Conservation (phyloP, 106 monocot genomes). For the Agapanthus africanus region DNA sequence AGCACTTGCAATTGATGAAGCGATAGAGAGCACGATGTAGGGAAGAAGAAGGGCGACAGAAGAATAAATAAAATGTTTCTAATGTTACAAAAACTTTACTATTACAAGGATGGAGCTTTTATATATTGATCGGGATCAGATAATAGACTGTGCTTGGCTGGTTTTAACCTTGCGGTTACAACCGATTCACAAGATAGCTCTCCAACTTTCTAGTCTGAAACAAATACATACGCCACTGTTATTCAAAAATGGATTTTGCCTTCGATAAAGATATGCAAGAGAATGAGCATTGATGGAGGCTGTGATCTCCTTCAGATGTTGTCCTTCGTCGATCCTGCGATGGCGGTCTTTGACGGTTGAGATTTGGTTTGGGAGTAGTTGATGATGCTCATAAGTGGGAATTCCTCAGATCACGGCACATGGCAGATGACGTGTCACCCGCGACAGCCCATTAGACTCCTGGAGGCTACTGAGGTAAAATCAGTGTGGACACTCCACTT, state of each 20-base stretch:
- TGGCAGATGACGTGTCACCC: too few relatives aligned
- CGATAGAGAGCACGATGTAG: background rate
- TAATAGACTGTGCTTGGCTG: slow-evolving; percentile 33
- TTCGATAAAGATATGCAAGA: background rate
- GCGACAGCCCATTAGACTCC: too few relatives aligned
- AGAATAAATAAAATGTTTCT: background rate
- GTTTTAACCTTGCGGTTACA: slow-evolving; percentile 40
- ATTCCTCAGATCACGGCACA: too few relatives aligned
- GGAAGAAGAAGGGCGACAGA: too few relatives aligned
- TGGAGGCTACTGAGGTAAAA: too few relatives aligned
- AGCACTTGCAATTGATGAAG: background rate
- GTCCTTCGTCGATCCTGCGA: too few relatives aligned
- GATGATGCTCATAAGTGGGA: too few relatives aligned
- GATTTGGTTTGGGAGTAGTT: too few relatives aligned
- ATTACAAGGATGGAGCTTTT: slow-evolving; percentile 21
- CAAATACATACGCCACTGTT: background rate
- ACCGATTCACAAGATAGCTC: slow-evolving; percentile 27
- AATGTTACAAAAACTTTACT: background rate
- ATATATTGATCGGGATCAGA: slow-evolving; percentile 21
- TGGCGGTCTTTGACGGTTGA: too few relatives aligned
- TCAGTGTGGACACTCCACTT: too few relatives aligned
- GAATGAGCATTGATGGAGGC: too few relatives aligned
- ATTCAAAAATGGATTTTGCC: background rate
- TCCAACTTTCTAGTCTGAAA: slow-evolving; percentile 60
- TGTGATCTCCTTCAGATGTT: too few relatives aligned